phyloP scores from a whole-genome alignment of 2,329 filamentous ascomycete genomes.

The Cytospora mali region DNA sequence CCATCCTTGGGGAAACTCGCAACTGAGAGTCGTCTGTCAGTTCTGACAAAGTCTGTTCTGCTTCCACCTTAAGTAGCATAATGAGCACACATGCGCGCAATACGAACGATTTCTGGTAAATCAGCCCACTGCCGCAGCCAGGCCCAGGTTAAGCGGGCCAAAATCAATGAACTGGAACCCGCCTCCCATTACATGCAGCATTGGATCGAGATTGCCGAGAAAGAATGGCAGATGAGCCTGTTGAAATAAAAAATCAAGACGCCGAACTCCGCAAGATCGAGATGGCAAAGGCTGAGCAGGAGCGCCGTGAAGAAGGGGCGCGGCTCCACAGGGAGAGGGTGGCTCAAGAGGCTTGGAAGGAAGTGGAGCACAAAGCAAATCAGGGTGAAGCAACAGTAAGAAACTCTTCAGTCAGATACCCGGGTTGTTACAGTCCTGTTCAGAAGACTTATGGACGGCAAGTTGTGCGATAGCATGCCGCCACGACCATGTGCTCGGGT shows the following conservation, averaged over 20 bases:
- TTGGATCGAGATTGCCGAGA: neutral
- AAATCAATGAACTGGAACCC: neutral
- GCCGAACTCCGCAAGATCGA: conserved; percentile 2
- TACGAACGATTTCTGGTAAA: neutral
- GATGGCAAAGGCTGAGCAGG: neutral
- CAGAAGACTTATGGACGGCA: neutral
- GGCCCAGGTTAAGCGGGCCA: neutral
- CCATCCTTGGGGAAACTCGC: neutral
- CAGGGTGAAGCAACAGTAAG: neutral
- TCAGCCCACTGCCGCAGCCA: neutral
- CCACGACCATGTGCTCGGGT: neutral
- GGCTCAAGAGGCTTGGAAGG: neutral
- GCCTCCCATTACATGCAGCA: neutral
- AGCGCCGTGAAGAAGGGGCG: neutral
- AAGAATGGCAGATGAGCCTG: conserved; percentile 2
- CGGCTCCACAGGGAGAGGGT: neutral
- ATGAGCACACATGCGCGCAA: neutral
- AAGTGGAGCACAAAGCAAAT: neutral
- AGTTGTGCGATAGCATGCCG: neutral
- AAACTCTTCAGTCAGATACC: neutral
- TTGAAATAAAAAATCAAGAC: neutral
- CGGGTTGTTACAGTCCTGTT: neutral
- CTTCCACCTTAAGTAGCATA: conserved; percentile 1
- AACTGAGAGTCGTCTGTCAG: neutral
- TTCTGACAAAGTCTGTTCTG: neutral